Evolutionary conservation across 345 rosid genomes (phyloP).

Genomic region (Rhizophora mangle): DNA sequence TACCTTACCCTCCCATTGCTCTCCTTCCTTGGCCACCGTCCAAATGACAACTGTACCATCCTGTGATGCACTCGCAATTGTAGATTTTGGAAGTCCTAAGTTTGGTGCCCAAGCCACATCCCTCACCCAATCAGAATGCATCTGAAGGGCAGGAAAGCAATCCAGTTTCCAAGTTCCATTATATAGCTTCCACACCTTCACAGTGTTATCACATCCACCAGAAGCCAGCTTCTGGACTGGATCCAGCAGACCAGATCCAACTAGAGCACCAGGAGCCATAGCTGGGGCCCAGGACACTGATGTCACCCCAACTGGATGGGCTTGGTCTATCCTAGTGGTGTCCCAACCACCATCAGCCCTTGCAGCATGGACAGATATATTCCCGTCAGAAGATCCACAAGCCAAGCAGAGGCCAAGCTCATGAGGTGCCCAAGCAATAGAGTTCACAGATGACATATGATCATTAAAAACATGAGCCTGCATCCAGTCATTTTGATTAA

Average conservation of each 20-base stretch:
- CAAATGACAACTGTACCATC: not conserved
- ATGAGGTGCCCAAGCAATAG: constrained; percentile 1
- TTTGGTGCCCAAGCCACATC: constrained; percentile 5
- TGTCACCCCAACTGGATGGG: constrained; percentile 5
- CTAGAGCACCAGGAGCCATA: constrained; percentile 1
- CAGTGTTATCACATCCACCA: constrained; percentile 9
- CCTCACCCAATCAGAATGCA: constrained; percentile 6
- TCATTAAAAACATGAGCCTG: not conserved
- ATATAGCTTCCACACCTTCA: constrained; percentile 5
- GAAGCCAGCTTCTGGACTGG: constrained; percentile 1
- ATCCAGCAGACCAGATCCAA: constrained; percentile 1
- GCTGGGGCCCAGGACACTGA: constrained; percentile 1
- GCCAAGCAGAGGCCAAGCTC: constrained; percentile 3
- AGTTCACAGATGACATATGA: constrained; percentile 1
- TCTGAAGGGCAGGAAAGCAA: constrained; percentile 5
- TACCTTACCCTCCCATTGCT: constrained; percentile 5
- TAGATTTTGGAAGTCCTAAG: not conserved
- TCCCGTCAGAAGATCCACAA: constrained; percentile 5
- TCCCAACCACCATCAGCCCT: constrained; percentile 1
- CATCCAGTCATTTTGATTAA: not conserved
- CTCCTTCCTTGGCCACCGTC: constrained; percentile 5
- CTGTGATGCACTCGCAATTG: constrained; percentile 1
- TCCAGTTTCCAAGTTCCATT: constrained; percentile 6
- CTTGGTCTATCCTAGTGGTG: constrained; percentile 6
- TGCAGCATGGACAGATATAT: not conserved